phyloP scores from a whole-genome alignment of 2,329 filamentous ascomycete species.

The Malbranchea zuffiana region DNA sequence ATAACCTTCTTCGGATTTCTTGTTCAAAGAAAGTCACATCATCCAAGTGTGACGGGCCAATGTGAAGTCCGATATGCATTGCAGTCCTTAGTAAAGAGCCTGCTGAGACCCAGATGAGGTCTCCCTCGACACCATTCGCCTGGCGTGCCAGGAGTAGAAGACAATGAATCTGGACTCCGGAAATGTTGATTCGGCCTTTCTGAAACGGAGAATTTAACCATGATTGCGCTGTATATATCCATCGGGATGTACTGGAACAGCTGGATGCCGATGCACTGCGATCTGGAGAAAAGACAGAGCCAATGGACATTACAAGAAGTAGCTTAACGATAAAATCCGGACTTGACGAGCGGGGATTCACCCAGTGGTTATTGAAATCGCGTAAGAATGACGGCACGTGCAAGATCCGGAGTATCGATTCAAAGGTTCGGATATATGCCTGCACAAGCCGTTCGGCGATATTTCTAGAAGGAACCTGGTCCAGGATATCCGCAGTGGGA shows the following conservation, averaged over 20 bases:
- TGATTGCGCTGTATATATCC: constrained; percentile 28
- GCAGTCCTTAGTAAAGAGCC: constrained; percentile 33
- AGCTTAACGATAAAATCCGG: constrained; percentile 39
- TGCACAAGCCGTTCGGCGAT: constrained; percentile 44
- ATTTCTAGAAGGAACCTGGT: constrained; percentile 35
- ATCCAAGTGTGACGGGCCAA: constrained; percentile 29
- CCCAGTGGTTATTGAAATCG: constrained; percentile 48
- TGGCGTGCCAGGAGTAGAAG: constrained; percentile 28
- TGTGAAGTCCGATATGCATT: constrained; percentile 35
- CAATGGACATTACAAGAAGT: constrained; percentile 29
- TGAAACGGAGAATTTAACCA: constrained; percentile 26
- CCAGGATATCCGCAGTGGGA: constrained; percentile 16
- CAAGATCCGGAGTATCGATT: constrained; percentile 47
- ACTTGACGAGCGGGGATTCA: constrained; percentile 30
- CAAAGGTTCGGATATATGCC: constrained; percentile 46
- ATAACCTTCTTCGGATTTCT: constrained; percentile 36
- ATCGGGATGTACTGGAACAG: constrained; percentile 34
- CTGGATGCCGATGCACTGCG: constrained; percentile 22
- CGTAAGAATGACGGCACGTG: constrained; percentile 47
- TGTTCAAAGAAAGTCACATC: constrained; percentile 31
- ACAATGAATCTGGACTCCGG: constrained; percentile 25
- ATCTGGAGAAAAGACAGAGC: constrained; percentile 41
- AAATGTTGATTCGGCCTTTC: constrained; percentile 22
- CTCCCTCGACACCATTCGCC: constrained; percentile 23
- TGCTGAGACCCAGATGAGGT: constrained; percentile 29